Conservation (phyloP, 1,139 yeast species). For the Torulaspora pretoriensis region DNA sequence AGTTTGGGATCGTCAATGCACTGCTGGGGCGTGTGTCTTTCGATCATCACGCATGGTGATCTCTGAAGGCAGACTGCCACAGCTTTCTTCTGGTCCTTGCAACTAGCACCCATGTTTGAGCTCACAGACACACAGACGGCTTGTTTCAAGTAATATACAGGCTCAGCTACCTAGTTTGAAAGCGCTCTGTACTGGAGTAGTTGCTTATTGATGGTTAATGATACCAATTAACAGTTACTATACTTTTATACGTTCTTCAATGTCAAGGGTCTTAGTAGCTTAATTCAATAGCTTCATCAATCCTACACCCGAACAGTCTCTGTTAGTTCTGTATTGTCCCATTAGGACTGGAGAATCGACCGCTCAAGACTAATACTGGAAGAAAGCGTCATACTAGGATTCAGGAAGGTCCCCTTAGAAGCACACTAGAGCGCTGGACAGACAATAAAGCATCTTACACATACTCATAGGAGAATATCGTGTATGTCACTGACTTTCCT, state of each 20-base stretch:
- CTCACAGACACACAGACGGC: background rate
- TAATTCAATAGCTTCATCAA: too few species aligned
- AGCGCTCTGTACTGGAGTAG: too few species aligned
- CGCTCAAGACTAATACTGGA: too few species aligned
- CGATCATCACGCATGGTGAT: conserved; percentile 91
- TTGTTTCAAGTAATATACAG: background rate
- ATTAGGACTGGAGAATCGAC: too few species aligned
- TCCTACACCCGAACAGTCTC: background rate
- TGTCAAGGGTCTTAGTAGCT: background rate
- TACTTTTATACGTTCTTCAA: conserved; percentile 10
- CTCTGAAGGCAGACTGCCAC: conserved; percentile 93
- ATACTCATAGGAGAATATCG: background rate
- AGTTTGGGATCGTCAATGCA: conserved; percentile 81
- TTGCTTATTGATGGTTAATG: background rate
- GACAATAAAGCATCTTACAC: background rate
- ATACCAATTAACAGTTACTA: background rate
- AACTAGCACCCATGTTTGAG: conserved; percentile 48
- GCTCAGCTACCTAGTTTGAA: too few species aligned
- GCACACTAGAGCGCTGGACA: too few species aligned
- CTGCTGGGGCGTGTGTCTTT: conserved; percentile 83
- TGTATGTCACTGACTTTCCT: conserved; percentile 62
- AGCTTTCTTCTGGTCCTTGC: conserved; percentile 88
- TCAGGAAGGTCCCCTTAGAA: too few species aligned
- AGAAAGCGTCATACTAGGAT: too few species aligned
- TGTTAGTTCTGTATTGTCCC: background rate